A percentile compares a stretch with the other conserved stretches of the same genome.
Evolutionary conservation across 139 green algal species (phyloP).

Genomic region (Mychonastes homosphaera): DNA sequence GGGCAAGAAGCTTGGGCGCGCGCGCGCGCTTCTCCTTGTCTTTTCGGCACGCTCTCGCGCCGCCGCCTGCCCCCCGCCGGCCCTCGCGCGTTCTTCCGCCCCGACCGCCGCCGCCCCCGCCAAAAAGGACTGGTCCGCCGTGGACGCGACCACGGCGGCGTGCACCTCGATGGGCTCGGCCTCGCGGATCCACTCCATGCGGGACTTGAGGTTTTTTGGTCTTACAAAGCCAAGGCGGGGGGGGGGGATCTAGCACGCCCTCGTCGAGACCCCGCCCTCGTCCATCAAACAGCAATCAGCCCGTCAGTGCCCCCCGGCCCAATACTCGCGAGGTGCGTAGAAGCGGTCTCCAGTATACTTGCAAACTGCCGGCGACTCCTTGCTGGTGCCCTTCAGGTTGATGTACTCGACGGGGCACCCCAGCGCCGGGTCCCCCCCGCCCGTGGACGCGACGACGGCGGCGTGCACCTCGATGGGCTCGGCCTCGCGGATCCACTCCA

Average conservation of each 20-base stretch:
- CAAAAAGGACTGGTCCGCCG: slow-evolving; percentile 18
- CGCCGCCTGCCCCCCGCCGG: too few relatives aligned
- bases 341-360: slow-evolving; percentile 89
- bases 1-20: too few relatives aligned
- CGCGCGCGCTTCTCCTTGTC: too few relatives aligned
- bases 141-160: slow-evolving; percentile 58
- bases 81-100: not conserved
- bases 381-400: slow-evolving; percentile 64
- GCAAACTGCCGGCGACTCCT: slow-evolving; percentile 81
- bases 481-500: slow-evolving; percentile 60
- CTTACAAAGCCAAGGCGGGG: too few relatives aligned
- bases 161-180: slow-evolving; percentile 69
- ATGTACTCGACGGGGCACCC: slow-evolving; percentile 86
- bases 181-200: slow-evolving; percentile 65
- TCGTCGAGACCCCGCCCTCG: too few relatives aligned
- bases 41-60: not conserved
- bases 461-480: slow-evolving; percentile 72
- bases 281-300: too few relatives aligned
- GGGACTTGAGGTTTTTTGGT: too few relatives aligned
- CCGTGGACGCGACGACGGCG: slow-evolving; percentile 62
- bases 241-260: too few relatives aligned
- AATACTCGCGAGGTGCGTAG: too few relatives aligned
- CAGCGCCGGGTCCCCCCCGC: slow-evolving; percentile 62
- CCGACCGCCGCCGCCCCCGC: not conserved
- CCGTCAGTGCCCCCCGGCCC: too few relatives aligned